Evolutionary conservation across 345 rosid genomes (phyloP).

Genomic region (Moricandia moricandioides): DNA sequence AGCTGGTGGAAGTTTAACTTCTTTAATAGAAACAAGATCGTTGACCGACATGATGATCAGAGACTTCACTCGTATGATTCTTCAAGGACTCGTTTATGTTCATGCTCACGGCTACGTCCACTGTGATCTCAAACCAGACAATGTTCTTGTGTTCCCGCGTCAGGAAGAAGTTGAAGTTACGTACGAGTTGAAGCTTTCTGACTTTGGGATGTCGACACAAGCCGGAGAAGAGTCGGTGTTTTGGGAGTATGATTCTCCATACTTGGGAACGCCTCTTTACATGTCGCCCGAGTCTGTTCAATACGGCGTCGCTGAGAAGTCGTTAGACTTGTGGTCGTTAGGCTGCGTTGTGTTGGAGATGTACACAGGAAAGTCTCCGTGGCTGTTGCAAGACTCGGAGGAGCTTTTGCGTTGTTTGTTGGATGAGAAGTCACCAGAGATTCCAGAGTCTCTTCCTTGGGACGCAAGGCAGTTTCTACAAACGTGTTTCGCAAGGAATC

Average conservation of each 20-base stretch:
- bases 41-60: constrained; percentile 3
- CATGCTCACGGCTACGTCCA: constrained; percentile 11
- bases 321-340: constrained; percentile 30
- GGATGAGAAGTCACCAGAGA: constrained; percentile 7
- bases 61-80: constrained; percentile 30
- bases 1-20: constrained; percentile 17
- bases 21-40: background rate
- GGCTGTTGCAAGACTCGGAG: background rate
- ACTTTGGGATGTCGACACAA: constrained; percentile 5
- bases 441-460: constrained; percentile 14
- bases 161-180: background rate
- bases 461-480: constrained; percentile 13
- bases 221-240: background rate
- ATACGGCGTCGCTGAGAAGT: background rate
- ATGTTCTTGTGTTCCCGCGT: constrained; percentile 3
- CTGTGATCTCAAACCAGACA: constrained; percentile 24
- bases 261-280: constrained; percentile 8
- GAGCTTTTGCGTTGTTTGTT: constrained; percentile 2
- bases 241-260: background rate
- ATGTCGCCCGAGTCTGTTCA: constrained; percentile 24
- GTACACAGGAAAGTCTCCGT: constrained; percentile 19
- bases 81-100: constrained; percentile 14
- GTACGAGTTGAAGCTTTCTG: background rate
- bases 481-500: constrained; percentile 17
- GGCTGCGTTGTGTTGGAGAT: constrained; percentile 30